Conservation (phyloP, 202 grass and related monocot genomes). For the Schoenoplectus triqueter region DNA sequence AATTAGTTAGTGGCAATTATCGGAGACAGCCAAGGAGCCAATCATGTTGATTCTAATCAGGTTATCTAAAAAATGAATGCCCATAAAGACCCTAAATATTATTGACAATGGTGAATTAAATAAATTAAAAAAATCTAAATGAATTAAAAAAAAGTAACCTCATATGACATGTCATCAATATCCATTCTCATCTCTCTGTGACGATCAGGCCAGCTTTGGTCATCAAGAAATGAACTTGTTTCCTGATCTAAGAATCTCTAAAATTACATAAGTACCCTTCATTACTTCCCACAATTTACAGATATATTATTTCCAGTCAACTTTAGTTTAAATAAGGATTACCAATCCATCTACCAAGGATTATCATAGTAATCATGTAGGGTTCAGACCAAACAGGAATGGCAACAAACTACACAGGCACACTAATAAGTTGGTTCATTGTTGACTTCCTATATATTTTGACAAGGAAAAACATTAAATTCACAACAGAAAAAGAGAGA, state of each 20-base stretch:
- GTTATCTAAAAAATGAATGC: constrained; percentile 4
- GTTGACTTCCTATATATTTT: neutral
- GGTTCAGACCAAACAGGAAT: neutral
- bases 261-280: constrained; percentile 20
- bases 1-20: neutral
- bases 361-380: neutral
- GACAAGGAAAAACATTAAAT: neutral
- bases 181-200: constrained; percentile 88
- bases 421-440: neutral
- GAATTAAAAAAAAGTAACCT: constrained; percentile 48
- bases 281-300: constrained; percentile 18
- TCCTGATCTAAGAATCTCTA: constrained; percentile 45
- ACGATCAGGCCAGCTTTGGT: constrained; percentile 47
- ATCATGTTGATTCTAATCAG: neutral
- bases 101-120: constrained; percentile 19
- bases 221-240: constrained; percentile 43
- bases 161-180: constrained; percentile 82
- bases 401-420: neutral
- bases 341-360: neutral
- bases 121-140: neutral
- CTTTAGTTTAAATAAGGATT: neutral
- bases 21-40: neutral
- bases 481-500: neutral
- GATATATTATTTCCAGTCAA: neutral
- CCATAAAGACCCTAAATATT: neutral